Evolutionary conservation across 2,329 filamentous ascomycete genomes (phyloP).

Genomic region (Sporothrix euskadiensis): DNA sequence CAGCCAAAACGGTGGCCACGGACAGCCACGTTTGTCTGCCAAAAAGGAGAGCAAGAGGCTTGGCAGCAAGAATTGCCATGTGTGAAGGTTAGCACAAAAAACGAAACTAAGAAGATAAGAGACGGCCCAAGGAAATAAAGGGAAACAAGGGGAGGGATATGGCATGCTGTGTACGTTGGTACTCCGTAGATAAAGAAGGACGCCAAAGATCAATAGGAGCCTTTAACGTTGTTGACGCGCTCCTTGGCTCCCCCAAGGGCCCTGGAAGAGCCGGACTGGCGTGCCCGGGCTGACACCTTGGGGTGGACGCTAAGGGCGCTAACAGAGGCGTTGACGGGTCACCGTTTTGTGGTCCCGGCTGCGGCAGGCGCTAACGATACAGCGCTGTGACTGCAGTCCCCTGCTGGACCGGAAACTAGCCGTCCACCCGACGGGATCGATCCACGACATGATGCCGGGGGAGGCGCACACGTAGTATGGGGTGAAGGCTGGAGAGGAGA

Average conservation of each 20-base stretch:
- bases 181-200: neutral
- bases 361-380: neutral
- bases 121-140: constrained; percentile 7
- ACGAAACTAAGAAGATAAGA: constrained; percentile 9
- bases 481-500: neutral
- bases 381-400: neutral
- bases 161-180: too few species aligned
- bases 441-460: neutral
- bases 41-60: neutral
- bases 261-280: neutral
- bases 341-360: constrained; percentile 10
- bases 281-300: neutral
- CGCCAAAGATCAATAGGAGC: neutral
- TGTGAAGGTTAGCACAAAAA: neutral
- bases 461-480: neutral
- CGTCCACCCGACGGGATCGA: constrained; percentile 11
- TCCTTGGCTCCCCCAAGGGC: neutral
- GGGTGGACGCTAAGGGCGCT: neutral
- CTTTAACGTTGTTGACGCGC: neutral
- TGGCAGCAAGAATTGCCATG: neutral
- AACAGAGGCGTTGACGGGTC: neutral
- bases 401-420: constrained; percentile 5
- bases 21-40: neutral
- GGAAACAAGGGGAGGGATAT: neutral
- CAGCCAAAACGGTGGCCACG: neutral